Conservation (phyloP, 768 basidiomycete genomes). For the Amylocystis lapponica region DNA sequence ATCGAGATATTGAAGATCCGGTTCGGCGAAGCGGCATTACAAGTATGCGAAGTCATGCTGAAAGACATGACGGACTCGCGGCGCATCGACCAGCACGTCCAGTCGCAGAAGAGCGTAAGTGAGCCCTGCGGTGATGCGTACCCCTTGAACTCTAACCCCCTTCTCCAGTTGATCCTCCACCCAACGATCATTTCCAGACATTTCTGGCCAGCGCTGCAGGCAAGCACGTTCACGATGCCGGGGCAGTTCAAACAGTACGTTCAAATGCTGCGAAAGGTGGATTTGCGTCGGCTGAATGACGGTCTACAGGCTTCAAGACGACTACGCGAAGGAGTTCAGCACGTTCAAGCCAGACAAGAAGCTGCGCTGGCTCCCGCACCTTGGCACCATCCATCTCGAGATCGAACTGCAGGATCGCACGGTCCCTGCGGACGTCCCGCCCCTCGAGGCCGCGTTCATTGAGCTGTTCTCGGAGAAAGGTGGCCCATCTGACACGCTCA, state of each 20-base stretch:
- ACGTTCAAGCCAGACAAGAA: conserved; percentile 90
- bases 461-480: conserved; percentile 78
- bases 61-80: conserved; percentile 95
- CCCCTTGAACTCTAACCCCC: neutral
- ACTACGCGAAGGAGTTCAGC: conserved; percentile 73
- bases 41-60: conserved; percentile 98
- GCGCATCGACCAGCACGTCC: conserved; percentile 83
- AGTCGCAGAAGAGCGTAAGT: conserved; percentile 62
- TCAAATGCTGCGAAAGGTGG: too few species aligned
- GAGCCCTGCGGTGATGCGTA: too few species aligned
- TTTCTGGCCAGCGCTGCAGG: conserved; percentile 89
- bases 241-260: conserved; percentile 78
- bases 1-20: conserved; percentile 93
- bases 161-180: conserved; percentile 60
- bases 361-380: conserved; percentile 83
- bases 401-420: conserved; percentile 79
- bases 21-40: conserved; percentile 89
- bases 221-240: conserved; percentile 71
- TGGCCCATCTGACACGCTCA: conserved; percentile 18
- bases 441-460: conserved; percentile 87
- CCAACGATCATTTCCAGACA: conserved; percentile 89
- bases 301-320: conserved; percentile 54
- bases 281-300: neutral
- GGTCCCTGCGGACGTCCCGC: conserved; percentile 69
- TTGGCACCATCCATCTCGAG: conserved; percentile 79